Evolutionary conservation across 2,329 filamentous ascomycete genomes (phyloP).

Genomic region (Sporothrix curviconia): DNA sequence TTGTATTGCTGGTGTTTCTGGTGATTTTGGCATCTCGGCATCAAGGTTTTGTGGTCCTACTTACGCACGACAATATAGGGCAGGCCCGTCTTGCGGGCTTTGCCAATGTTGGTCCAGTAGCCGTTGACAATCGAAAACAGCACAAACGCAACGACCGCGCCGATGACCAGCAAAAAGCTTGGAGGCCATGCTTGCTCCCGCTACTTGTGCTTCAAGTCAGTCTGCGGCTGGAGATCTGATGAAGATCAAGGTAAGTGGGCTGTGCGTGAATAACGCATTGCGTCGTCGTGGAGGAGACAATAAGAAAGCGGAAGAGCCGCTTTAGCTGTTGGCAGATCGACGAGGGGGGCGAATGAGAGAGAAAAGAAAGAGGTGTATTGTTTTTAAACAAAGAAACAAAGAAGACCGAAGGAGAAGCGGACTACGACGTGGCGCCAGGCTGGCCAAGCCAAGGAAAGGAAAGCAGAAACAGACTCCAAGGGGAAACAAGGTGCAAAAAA

Average conservation of each 20-base stretch:
- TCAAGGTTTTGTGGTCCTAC: too few relatives aligned
- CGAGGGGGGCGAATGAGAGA: too few relatives aligned
- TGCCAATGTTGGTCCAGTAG: constrained; percentile 40
- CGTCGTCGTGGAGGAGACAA: too few relatives aligned
- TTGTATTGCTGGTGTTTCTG: background rate
- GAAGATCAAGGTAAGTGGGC: background rate
- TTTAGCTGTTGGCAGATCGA: too few relatives aligned
- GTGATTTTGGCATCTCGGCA: background rate
- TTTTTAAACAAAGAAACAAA: too few relatives aligned
- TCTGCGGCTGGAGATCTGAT: background rate
- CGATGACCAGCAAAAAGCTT: background rate
- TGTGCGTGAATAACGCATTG: background rate
- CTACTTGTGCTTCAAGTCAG: background rate
- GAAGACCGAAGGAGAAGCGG: background rate
- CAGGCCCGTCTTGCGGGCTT: constrained; percentile 45
- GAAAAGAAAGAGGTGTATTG: too few relatives aligned
- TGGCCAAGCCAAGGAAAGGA: background rate
- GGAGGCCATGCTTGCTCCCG: constrained; percentile 1
- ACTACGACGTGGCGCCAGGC: too few relatives aligned
- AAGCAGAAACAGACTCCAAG: background rate
- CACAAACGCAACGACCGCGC: background rate
- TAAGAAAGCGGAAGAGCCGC: too few relatives aligned
- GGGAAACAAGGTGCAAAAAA: background rate
- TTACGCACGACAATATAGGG: constrained; percentile 49
- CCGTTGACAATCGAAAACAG: constrained; percentile 21